Evolutionary conservation across 2,329 filamentous ascomycete genomes (phyloP).

Genomic region (Penicillium sp.): DNA sequence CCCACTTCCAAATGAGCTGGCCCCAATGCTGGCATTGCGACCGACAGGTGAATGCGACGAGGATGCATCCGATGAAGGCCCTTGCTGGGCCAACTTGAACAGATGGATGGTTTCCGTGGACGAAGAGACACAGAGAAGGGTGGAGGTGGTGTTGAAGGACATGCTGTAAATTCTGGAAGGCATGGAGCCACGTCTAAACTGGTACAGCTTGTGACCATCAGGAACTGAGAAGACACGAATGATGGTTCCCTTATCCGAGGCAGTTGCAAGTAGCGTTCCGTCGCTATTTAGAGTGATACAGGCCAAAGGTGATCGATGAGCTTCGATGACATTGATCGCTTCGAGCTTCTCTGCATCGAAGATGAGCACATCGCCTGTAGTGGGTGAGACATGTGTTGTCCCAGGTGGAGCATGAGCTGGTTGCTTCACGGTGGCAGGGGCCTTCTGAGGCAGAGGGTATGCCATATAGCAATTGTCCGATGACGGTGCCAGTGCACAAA

Average conservation of each 20-base stretch:
- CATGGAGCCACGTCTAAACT: constrained; percentile 93
- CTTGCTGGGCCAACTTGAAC: constrained; percentile 68
- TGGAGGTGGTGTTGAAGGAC: constrained; percentile 95
- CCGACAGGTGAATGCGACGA: constrained; percentile 25
- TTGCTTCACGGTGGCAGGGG: constrained; percentile 52
- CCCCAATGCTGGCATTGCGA: constrained; percentile 27
- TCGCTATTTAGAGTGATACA: constrained; percentile 91
- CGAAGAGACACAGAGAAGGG: constrained; percentile 90
- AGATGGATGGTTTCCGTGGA: constrained; percentile 96
- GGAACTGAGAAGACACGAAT: constrained; percentile 95
- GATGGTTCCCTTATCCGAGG: constrained; percentile 96
- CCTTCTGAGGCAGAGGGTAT: constrained; percentile 78
- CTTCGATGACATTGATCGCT: constrained; percentile 92
- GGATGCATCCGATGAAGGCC: constrained; percentile 28
- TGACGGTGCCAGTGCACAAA: constrained; percentile 89
- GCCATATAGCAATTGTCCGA: constrained; percentile 96
- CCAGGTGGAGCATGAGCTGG: constrained; percentile 81
- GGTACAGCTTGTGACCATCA: constrained; percentile 86
- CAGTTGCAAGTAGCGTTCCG: constrained; percentile 86
- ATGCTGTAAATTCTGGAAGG: constrained; percentile 97
- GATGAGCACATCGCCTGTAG: constrained; percentile 86
- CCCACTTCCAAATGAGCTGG: constrained; percentile 28
- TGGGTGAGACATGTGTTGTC: constrained; percentile 74
- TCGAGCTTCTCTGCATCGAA: constrained; percentile 89
- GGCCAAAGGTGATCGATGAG: constrained; percentile 86